phyloP scores from a whole-genome alignment of 371 early-diverging fungal genomes.

The Mucor indicus region DNA sequence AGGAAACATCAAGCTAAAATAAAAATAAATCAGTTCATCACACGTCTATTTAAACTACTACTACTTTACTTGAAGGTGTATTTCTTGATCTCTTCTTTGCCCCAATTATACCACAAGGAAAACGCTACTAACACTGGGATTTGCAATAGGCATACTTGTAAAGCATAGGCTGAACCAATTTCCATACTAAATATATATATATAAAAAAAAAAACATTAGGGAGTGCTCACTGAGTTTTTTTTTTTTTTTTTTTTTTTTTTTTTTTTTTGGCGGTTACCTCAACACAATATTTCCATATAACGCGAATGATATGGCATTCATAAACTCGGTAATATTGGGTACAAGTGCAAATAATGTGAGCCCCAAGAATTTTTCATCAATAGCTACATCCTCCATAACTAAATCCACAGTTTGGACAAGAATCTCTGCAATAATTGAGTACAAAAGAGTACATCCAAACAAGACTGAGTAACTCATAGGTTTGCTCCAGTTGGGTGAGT shows the following conservation, averaged over 20 bases:
- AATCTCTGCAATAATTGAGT: conserved; percentile 85
- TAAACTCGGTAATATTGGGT: conserved; percentile 94
- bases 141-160: conserved; percentile 92
- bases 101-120: conserved; percentile 67
- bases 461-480: conserved; percentile 77
- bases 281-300: conserved; percentile 89
- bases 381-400: conserved; percentile 58
- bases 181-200: conserved; percentile 61
- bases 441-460: conserved; percentile 80
- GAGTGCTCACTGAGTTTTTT: background rate
- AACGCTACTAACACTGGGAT: conserved; percentile 92
- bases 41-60: background rate
- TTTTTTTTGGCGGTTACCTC: too few relatives aligned
- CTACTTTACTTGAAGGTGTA: conserved; percentile 45
- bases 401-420: conserved; percentile 75
- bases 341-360: conserved; percentile 93
- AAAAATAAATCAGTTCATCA: background rate
- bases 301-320: conserved; percentile 95
- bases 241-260: background rate
- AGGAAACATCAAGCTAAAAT: conserved; percentile 87
- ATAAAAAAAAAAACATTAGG: background rate
- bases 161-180: conserved; percentile 94
- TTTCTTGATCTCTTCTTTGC: conserved; percentile 30
- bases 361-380: conserved; percentile 90
- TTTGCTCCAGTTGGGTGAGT: conserved; percentile 91